Conservation (phyloP, 2,329 filamentous ascomycete genomes). For the Botryotinia convoluta region DNA sequence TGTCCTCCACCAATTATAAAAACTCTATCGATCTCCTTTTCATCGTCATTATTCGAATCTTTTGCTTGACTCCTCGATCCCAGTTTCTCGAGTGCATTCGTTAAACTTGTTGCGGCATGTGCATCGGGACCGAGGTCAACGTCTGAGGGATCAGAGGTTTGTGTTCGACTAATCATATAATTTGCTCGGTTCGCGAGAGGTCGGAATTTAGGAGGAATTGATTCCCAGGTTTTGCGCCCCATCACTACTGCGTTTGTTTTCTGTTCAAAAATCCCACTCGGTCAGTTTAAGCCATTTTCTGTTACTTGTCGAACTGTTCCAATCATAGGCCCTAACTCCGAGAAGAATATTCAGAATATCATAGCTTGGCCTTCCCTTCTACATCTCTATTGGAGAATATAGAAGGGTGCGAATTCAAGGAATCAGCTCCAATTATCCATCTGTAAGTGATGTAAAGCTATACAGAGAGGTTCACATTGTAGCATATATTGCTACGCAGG, state of each 20-base stretch:
- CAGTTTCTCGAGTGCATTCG: not conserved
- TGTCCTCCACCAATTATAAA: slow-evolving; percentile 91
- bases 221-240: slow-evolving; percentile 97
- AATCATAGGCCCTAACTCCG: not conserved
- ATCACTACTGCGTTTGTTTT: slow-evolving; percentile 78
- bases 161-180: slow-evolving; percentile 66
- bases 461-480: rapidly evolving
- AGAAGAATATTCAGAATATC: not conserved
- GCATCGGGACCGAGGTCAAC: not conserved
- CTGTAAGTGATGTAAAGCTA: not conserved
- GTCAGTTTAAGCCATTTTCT: not conserved
- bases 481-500: not conserved
- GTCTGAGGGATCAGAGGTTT: not conserved
- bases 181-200: slow-evolving; percentile 80
- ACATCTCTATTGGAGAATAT: not conserved
- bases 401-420: too few relatives aligned
- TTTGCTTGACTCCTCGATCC: slow-evolving; percentile 1
- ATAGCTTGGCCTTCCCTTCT: not conserved
- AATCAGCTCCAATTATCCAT: not conserved
- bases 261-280: slow-evolving; percentile 16
- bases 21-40: slow-evolving; percentile 5
- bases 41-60: not conserved
- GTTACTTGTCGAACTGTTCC: not conserved
- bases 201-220: slow-evolving; percentile 73
- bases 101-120: not conserved